A percentile compares a stretch with the other conserved stretches of the same genome.
These are phyloP conservation scores for Samsoniella hepiali DNA, from an alignment of 2,329 filamentous ascomycete species.

Conservation along the genomic window DNA sequence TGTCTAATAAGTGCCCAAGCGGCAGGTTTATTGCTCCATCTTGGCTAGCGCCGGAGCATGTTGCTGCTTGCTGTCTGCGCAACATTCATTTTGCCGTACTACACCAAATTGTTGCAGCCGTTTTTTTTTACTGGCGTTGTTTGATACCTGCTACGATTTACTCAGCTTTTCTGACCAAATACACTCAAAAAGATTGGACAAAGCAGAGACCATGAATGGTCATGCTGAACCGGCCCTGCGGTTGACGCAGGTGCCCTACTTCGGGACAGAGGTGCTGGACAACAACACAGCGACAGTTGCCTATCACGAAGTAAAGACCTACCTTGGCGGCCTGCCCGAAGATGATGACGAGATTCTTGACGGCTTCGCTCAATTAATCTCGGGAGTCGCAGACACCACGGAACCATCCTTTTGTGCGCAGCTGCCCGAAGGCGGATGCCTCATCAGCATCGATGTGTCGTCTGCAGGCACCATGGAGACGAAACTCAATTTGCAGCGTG, in stretches of 20 bases:
- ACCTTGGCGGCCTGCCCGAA: background rate
- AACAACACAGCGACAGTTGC: background rate
- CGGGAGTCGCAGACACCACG: background rate
- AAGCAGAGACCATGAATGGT: background rate
- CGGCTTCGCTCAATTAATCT: background rate
- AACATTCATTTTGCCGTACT: too few species aligned
- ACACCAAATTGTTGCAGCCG: background rate
- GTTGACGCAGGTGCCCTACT: background rate
- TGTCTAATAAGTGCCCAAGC: too few species aligned
- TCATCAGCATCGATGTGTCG: background rate
- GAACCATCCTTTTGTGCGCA: background rate
- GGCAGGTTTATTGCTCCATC: too few species aligned
- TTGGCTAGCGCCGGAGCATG: too few species aligned
- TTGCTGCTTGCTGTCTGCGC: too few species aligned
- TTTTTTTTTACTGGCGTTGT: too few species aligned
- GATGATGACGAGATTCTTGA: background rate
- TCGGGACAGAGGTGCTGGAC: conserved; percentile 1
- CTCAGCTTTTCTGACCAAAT: too few species aligned
- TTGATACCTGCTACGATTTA: too few species aligned
- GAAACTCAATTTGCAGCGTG: background rate
- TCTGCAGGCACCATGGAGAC: background rate
- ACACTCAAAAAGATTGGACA: too few species aligned
- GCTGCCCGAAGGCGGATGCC: background rate
- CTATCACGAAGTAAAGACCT: background rate
- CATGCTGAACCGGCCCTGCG: background rate